Conservation (phyloP, 495 filamentous ascomycete genomes). For the Xylaria scruposa region DNA sequence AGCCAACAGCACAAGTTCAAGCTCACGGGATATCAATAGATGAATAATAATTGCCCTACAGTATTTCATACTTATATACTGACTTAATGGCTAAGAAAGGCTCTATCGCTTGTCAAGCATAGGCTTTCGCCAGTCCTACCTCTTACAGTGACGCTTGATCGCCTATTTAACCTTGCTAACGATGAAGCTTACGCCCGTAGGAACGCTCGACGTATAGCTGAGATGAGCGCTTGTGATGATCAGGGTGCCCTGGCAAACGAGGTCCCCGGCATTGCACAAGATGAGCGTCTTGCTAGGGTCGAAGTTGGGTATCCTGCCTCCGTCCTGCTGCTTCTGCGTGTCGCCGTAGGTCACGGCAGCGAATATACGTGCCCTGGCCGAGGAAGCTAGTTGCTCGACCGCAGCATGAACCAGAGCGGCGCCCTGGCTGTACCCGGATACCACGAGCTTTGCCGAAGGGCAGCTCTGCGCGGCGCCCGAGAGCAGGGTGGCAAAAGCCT, state of each 20-base stretch:
- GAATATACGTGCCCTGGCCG: slow-evolving; percentile 48
- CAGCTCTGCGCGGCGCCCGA: slow-evolving; percentile 4
- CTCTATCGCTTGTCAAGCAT: not conserved
- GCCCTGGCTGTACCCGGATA: slow-evolving; percentile 46
- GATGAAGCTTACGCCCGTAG: slow-evolving; percentile 42
- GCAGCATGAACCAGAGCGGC: slow-evolving; percentile 53
- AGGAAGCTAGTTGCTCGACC: slow-evolving; percentile 41
- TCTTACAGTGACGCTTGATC: not conserved
- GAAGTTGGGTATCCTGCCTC: slow-evolving; percentile 54
- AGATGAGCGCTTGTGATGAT: slow-evolving; percentile 54
- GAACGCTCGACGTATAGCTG: slow-evolving; percentile 45
- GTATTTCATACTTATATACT: not conserved
- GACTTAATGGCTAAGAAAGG: not conserved
- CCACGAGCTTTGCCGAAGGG: slow-evolving; percentile 9
- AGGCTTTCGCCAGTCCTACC: not conserved
- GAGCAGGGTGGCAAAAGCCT: slow-evolving; percentile 10
- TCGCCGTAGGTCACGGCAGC: slow-evolving; percentile 55
- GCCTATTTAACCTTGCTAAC: slow-evolving; percentile 31
- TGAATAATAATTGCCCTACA: not conserved
- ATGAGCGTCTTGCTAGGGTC: slow-evolving; percentile 52
- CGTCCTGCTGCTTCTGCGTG: slow-evolving; percentile 51
- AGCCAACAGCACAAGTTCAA: not conserved
- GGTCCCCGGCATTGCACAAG: slow-evolving; percentile 58
- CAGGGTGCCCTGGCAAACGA: slow-evolving; percentile 59
- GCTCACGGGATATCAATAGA: not conserved